Base-by-base conservation (phyloP, 805 yeast genomes). In the Lachancea cidri region DNA sequence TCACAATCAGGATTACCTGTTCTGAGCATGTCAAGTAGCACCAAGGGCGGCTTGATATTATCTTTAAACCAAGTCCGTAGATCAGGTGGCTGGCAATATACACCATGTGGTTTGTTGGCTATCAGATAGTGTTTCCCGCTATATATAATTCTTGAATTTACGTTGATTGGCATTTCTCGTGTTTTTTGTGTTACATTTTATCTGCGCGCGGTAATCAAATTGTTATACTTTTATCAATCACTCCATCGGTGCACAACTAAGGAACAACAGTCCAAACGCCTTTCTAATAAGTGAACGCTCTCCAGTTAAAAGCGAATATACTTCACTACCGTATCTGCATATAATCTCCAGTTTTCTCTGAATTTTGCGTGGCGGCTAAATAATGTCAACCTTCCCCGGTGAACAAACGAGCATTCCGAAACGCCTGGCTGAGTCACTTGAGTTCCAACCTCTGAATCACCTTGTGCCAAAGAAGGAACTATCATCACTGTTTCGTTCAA, bases 61-160 rank as follows among this genome's bases (percentile, higher is more conserved):
- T 45, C 32, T 15, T 41, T 27, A 31, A 33, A 33, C 47, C 42
- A 29, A 16, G 40, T 29, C 13, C 42, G 38, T n/a, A 43, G 35
- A 29, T 54, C 53, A 2, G 62, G 62, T 5, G 66, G 62, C 41
- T 65, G 69, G 3, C 62, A 55, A 5, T 52, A 59, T 14, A 63
- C 46, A 7, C 64, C 65, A 5, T 62, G 57, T 0, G 68, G 65
- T 42, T 69, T 68, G 51, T 68, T 70, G n/a, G 64, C 44, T 11
- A 64, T 27, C 1, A 60, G 33, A 41, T 59, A 60, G 33, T 63
- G 54, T 18, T 42, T 42, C 35, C 54, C 35, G 9, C 29, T 18
- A 17, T 24, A 40, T 4, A 39, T 4, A 5, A 15, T 19, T 13
- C n/a, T 17, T 4, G 18, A 32, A n/a, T 17, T 32, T 18, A 29